These are phyloP conservation scores for Stevia rebaudiana DNA, from an alignment of 140 eudicot genomes.

Conservation along the genomic window DNA sequence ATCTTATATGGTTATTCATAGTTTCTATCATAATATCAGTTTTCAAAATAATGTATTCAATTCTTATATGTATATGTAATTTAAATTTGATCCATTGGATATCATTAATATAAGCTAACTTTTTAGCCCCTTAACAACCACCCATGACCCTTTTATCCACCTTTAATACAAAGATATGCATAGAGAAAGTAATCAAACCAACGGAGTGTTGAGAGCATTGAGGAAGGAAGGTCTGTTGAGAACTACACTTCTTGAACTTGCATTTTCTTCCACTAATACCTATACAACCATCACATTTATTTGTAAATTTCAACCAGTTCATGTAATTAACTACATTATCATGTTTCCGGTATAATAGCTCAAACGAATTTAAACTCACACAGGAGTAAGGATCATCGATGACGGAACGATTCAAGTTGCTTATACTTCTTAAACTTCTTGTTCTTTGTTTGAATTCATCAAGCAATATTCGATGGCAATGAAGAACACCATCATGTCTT, in stretches of 20 bases:
- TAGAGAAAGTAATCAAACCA: slow-evolving; percentile 30
- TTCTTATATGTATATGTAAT: no score
- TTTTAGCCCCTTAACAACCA: neutral
- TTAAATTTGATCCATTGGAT: no score
- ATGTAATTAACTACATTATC: no score
- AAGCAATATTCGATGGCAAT: neutral
- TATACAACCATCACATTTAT: slow-evolving; percentile 11
- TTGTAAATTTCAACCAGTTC: no score
- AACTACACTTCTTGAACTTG: slow-evolving; percentile 54
- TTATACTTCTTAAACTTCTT: neutral
- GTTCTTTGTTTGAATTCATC: slow-evolving; percentile 9
- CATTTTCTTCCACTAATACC: slow-evolving; percentile 69
- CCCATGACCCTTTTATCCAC: no score
- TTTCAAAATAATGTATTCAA: no score
- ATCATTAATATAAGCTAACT: no score
- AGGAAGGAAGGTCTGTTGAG: slow-evolving; percentile 68
- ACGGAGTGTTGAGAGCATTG: slow-evolving; percentile 53
- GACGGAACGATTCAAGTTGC: neutral
- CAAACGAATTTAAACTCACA: slow-evolving; percentile 14
- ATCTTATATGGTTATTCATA: no score
- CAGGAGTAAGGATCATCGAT: slow-evolving; percentile 15
- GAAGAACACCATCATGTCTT: neutral
- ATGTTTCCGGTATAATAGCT: no score
- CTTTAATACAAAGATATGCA: no score
- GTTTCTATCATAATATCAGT: no score